Conservation (phyloP, 306 rosid genomes). For the Heteromeles arbutifolia region DNA sequence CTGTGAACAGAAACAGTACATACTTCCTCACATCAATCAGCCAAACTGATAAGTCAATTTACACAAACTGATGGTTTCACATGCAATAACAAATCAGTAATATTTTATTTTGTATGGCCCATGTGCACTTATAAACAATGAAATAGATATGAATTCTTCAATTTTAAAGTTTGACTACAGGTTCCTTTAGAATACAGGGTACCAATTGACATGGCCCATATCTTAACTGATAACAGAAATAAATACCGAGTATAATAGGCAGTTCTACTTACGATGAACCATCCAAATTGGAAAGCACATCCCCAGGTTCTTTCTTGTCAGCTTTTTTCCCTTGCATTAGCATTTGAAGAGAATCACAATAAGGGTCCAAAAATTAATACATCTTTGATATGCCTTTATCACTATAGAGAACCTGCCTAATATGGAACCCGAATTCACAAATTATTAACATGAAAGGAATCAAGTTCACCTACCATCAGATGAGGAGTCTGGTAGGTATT, state of each 20-base stretch:
- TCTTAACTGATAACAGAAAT: slow-evolving; percentile 9
- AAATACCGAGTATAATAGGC: slow-evolving; percentile 5
- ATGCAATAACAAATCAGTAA: background rate
- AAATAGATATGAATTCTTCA: background rate
- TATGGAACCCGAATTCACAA: background rate
- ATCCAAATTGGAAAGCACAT: slow-evolving; percentile 65
- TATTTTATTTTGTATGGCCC: background rate
- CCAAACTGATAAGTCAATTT: background rate
- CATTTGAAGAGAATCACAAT: slow-evolving; percentile 22
- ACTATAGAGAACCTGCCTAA: background rate
- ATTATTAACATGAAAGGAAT: slow-evolving; percentile 10
- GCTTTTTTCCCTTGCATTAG: slow-evolving; percentile 70
- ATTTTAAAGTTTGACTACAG: background rate
- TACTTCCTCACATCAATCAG: slow-evolving; percentile 6
- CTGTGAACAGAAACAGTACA: slow-evolving; percentile 36
- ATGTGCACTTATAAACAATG: background rate
- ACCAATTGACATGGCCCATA: background rate
- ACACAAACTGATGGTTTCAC: background rate
- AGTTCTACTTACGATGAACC: slow-evolving; percentile 84
- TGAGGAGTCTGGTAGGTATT: slow-evolving; percentile 77
- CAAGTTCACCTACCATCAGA: slow-evolving; percentile 70
- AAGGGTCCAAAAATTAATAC: background rate
- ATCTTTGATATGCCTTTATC: background rate
- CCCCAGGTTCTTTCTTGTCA: slow-evolving; percentile 90
- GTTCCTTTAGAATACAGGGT: background rate